Percentiles rank a stretch among this genome's conserved stretches.
Evolutionary conservation across 2,329 filamentous ascomycete species (phyloP).

Genomic region (Nigrospora sphaerica): DNA sequence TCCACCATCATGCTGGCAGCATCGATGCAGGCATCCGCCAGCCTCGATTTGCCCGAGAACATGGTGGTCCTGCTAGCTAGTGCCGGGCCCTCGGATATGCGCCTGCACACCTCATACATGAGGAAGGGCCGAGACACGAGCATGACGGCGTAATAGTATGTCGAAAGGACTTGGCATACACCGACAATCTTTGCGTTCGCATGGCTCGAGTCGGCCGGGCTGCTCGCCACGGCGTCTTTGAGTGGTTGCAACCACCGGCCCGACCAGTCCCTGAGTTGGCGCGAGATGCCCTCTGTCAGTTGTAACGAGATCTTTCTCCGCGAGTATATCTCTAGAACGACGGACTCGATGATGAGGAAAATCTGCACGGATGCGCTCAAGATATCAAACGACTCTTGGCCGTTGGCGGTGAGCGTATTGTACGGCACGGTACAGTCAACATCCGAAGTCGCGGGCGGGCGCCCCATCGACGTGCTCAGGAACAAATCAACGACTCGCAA

Average conservation of each 20-base stretch:
- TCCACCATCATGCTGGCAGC: conserved; percentile 48
- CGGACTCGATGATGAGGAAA: conserved; percentile 40
- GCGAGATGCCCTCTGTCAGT: conserved; percentile 46
- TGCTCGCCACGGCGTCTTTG: conserved; percentile 26
- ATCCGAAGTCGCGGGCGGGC: conserved; percentile 45
- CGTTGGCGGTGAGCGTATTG: conserved; percentile 23
- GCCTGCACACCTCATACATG: conserved; percentile 45
- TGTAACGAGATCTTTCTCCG: conserved; percentile 44
- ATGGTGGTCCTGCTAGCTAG: conserved; percentile 13
- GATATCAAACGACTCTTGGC: conserved; percentile 33
- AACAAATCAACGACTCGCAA: conserved; percentile 44
- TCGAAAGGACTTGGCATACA: conserved; percentile 42
- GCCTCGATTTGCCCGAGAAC: conserved; percentile 36
- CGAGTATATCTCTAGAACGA: conserved; percentile 46
- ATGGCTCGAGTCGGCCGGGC: conserved; percentile 13
- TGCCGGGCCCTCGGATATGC: conserved; percentile 28
- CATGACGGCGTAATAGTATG: conserved; percentile 53
- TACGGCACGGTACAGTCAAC: conserved; percentile 48
- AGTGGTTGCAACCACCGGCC: conserved; percentile 38
- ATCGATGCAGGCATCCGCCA: conserved; percentile 49
- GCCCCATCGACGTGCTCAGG: conserved; percentile 45
- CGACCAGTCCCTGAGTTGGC: conserved; percentile 45
- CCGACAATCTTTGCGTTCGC: conserved; percentile 25
- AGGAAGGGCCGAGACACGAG: conserved; percentile 47
- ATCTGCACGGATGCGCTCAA: conserved; percentile 47